A percentile compares a stretch with the other conserved stretches of the same genome.
Conservation (phyloP, 2,329 filamentous ascomycete genomes). For the Leptodontidium sp. region DNA sequence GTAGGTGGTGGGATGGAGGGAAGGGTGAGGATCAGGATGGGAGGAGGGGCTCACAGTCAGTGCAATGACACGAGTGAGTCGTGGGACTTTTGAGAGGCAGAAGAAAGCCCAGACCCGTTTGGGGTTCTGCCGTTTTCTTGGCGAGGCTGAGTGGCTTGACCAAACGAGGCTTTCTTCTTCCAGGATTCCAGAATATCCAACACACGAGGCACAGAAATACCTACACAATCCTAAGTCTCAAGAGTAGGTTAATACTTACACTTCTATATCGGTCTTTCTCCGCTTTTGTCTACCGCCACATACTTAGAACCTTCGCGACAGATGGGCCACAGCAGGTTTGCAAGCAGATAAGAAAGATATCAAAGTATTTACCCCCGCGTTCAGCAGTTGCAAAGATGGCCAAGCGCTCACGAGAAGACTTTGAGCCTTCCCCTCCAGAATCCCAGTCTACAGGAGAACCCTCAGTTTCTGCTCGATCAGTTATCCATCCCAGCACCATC, state of each 20-base stretch:
- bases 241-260: conserved; percentile 5
- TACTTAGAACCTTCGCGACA: not conserved
- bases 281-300: not conserved
- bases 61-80: conserved; percentile 11
- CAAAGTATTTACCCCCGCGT: conserved; percentile 50
- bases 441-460: conserved; percentile 38
- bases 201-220: not conserved
- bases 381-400: conserved; percentile 55
- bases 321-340: conserved; percentile 22
- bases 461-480: conserved; percentile 37
- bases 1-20: not conserved
- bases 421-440: conserved; percentile 52
- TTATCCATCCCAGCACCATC: conserved; percentile 40
- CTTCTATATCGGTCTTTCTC: not conserved
- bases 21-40: not conserved
- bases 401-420: conserved; percentile 66
- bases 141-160: conserved; percentile 13
- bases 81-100: not conserved
- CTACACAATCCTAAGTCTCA: not conserved
- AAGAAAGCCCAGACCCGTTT: not conserved
- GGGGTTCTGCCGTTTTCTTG: not conserved
- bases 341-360: conserved; percentile 23
- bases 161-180: conserved; percentile 4
- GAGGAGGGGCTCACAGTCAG: conserved; percentile 11
- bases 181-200: not conserved